Base-by-base conservation (phyloP, 331 rosid species). In the Phaseolus coccineus region DNA sequence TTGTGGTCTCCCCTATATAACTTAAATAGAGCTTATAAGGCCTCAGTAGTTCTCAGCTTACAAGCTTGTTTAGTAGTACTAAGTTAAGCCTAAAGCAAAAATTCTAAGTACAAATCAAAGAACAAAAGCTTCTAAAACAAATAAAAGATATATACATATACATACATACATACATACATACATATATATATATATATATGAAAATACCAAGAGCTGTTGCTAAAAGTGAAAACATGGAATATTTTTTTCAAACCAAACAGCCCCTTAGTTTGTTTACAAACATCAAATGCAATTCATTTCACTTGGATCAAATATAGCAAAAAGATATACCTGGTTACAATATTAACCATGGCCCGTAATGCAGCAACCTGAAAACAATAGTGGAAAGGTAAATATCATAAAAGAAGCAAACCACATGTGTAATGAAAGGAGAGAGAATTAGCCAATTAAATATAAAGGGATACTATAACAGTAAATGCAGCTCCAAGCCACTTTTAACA, bases 321-420 rank as follows among this genome's bases (percentile, higher is more conserved):
- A 64, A 84, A 74, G 48, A 76, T 82, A 70, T 79, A 96, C 99
- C 99, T 83, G 65, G 98, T 96, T 48, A 96, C 99, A 67, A 96
- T 96, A 87, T 93, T 96, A 73, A 96, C 99, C 99, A 96, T 93
- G 59, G 99, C 98, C 83, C 99, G 93, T 87, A 96, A 96, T 27
- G 99, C 99, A 22, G 99, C 99, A 87, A 96, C 99, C 99, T 96
- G 87, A 77, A 85, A 85, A 71, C 84, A 83, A 79, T 52, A 39
- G 67, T 0, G 25, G 63, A 68, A 80, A 76, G 56, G 67, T 78
- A 58, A 80, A 71, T 74, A 63, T 78, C 12, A 25, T 59, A 46
- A 46, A 61, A 76, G 84, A 56, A 80, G 65, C 59, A 66, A 70
- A 42, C 71, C 68, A 69, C 39, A n/a, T 44, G 61, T 68, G 79